phyloP scores from a whole-genome alignment of 371 early-diverging fungal species.

The Amoeboaphelidium occidentale region DNA sequence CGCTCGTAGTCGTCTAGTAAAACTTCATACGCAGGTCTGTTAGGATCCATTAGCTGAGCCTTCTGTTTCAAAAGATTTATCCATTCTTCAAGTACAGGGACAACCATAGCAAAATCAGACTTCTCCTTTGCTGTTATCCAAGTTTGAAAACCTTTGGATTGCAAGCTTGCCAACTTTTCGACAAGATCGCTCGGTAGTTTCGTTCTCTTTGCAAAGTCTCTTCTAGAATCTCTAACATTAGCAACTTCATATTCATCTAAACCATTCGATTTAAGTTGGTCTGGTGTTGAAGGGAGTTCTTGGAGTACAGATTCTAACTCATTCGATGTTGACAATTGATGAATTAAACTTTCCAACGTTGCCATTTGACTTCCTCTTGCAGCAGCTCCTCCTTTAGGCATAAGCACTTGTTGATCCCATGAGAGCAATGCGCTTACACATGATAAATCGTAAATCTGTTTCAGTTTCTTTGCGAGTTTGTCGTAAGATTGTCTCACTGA shows the following conservation, averaged over 20 bases:
- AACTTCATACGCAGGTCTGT: slow-evolving; percentile 8
- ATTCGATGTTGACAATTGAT: slow-evolving; percentile 8
- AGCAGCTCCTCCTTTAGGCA: background rate
- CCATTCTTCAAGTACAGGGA: slow-evolving; percentile 10
- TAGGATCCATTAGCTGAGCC: slow-evolving; percentile 6
- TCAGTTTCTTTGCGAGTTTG: too few species aligned
- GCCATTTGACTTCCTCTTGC: slow-evolving; percentile 2
- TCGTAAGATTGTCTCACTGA: too few species aligned
- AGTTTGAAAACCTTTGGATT: slow-evolving; percentile 4
- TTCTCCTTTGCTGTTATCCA: slow-evolving; percentile 13
- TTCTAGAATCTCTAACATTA: slow-evolving; percentile 10
- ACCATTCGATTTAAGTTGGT: slow-evolving; percentile 4
- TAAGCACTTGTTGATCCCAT: too few species aligned
- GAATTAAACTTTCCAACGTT: slow-evolving; percentile 9
- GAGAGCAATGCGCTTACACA: too few species aligned
- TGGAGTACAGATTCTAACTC: slow-evolving; percentile 9
- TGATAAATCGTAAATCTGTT: too few species aligned
- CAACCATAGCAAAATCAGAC: slow-evolving; percentile 11
- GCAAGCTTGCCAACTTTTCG: slow-evolving; percentile 5
- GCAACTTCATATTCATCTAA: slow-evolving; percentile 4
- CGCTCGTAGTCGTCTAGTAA: slow-evolving; percentile 10
- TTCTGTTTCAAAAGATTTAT: slow-evolving; percentile 8
- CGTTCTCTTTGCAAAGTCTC: slow-evolving; percentile 6
- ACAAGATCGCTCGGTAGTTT: slow-evolving; percentile 8
- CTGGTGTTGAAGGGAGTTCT: slow-evolving; percentile 5